Evolutionary conservation across 225 moss, liverwort and hornwort species (phyloP), one percentile per base, ranked within the genome.

Genomic region (Physcomitrellopsis africana): DNA sequence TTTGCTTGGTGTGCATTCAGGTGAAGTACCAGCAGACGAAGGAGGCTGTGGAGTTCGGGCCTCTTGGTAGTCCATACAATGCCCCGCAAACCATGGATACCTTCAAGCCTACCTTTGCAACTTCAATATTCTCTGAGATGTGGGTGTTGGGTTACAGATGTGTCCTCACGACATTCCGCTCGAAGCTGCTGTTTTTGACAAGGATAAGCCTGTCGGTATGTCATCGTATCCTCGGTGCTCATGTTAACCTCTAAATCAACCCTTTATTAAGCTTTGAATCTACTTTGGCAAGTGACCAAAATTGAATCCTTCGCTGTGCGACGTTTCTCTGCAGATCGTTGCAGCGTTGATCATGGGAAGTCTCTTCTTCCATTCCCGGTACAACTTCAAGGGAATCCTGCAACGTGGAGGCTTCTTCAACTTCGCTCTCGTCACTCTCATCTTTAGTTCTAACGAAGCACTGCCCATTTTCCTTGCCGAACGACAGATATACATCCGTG

Each of bases 381-480:
- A 67, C 66, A 77, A 72, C 29, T 59, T 62, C 65, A 75, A 81
- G 72, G 90, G 85, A 51, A 42, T 81, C 1, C 46, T 44, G 15
- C 53, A 82, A 26, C 84, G 86, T 4, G 67, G 69, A 46, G 80
- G 73, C 24, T 82, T 82, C 41, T 46, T 86, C 29, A 68, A 75
- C 10, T 90, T 90, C 82, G 82, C 80, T 8, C 51, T 86, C 0
- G 82, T 80, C 3, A 72, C 84, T 51, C 29, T 90, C 2, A 80
- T 86, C 26, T 90, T 86, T 69, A 85, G 84, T n/a, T 86, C 84
- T 41, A 87, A 82, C 10, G 86, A 87, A 77, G 82, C 81, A 0
- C 37, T 90, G 17, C 82, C 84, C 14, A 78, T 80, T 23, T 79
- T 86, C 69, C 82, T 87, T 24, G 48, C 69, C 0, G 86, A 90